phyloP scores from a whole-genome alignment of 208 protist species.

The Acanthamoeba royreba region DNA sequence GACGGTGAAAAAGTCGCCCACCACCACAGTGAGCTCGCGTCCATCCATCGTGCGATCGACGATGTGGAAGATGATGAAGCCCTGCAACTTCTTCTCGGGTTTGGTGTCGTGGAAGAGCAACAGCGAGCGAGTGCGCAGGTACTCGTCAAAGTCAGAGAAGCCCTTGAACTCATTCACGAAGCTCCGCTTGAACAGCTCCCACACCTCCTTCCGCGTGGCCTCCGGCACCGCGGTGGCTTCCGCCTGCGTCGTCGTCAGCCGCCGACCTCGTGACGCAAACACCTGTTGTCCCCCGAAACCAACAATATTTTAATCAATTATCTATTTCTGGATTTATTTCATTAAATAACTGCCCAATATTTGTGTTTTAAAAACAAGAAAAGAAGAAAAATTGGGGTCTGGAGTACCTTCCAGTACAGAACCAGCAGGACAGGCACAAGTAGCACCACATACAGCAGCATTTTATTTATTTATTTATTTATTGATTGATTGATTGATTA shows the following conservation, averaged over 20 bases:
- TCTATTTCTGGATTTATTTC: too few species aligned
- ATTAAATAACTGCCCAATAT: not conserved
- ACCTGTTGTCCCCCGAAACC: not conserved
- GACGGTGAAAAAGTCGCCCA: slow-evolving; percentile 27
- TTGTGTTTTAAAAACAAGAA: not conserved
- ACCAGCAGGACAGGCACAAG: not conserved
- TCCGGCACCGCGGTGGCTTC: not conserved
- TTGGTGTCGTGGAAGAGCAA: slow-evolving; percentile 24
- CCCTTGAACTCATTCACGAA: slow-evolving; percentile 38
- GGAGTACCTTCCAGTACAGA: not conserved
- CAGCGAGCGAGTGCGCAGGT: not conserved
- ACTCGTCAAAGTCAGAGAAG: slow-evolving; percentile 11
- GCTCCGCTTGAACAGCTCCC: slow-evolving; percentile 12
- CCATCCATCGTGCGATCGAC: not conserved
- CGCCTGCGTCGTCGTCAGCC: not conserved
- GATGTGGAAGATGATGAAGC: slow-evolving; percentile 26
- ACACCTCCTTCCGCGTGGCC: not conserved
- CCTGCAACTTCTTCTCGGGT: not conserved
- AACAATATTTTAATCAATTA: not conserved
- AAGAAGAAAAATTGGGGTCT: not conserved
- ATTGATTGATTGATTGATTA: too few species aligned
- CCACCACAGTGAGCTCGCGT: not conserved
- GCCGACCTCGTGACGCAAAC: not conserved
- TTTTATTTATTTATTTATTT: too few species aligned
- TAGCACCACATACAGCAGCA: not conserved